Percentiles rank a stretch among this genome's conserved stretches.
Evolutionary conservation across 306 rosid species (phyloP).

Genomic region (Sicyos baderoa): DNA sequence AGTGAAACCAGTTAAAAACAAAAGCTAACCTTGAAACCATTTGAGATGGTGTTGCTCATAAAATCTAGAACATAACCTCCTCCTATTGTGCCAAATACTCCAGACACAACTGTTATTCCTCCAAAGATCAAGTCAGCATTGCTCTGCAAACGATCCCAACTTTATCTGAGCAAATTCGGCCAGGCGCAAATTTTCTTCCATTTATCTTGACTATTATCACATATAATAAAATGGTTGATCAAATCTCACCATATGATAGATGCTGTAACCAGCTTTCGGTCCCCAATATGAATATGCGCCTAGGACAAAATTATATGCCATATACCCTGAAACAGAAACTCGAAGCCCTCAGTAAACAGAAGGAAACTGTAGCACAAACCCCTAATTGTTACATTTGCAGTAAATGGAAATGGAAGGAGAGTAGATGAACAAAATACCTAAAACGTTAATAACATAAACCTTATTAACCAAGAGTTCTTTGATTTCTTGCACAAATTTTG

Average conservation of each 20-base stretch:
- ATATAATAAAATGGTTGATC: neutral
- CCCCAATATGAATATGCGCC: slow-evolving; percentile 99
- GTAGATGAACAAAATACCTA: slow-evolving; percentile 41
- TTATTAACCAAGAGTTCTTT: slow-evolving; percentile 59
- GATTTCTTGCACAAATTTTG: slow-evolving; percentile 54
- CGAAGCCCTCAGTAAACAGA: neutral
- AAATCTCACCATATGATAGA: slow-evolving; percentile 55
- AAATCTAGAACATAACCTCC: slow-evolving; percentile 85
- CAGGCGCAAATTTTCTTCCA: slow-evolving; percentile 10
- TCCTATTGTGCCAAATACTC: slow-evolving; percentile 67
- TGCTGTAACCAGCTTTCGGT: slow-evolving; percentile 86
- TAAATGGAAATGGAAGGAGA: neutral
- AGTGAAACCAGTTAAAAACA: neutral
- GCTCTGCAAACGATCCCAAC: slow-evolving; percentile 33
- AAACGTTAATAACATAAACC: slow-evolving; percentile 65
- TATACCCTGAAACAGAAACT: slow-evolving; percentile 46
- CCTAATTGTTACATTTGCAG: slow-evolving; percentile 6
- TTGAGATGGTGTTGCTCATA: slow-evolving; percentile 62
- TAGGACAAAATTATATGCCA: slow-evolving; percentile 72
- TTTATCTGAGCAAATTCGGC: neutral
- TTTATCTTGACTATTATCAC: slow-evolving; percentile 5
- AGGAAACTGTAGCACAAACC: neutral
- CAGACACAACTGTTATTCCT: slow-evolving; percentile 72
- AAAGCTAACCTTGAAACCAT: slow-evolving; percentile 70
- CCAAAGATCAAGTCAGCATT: slow-evolving; percentile 84